Percentiles rank a stretch among this genome's conserved stretches.
phyloP scores from a whole-genome alignment of 2,329 filamentous ascomycete species.

The Lachnellula suecica region DNA sequence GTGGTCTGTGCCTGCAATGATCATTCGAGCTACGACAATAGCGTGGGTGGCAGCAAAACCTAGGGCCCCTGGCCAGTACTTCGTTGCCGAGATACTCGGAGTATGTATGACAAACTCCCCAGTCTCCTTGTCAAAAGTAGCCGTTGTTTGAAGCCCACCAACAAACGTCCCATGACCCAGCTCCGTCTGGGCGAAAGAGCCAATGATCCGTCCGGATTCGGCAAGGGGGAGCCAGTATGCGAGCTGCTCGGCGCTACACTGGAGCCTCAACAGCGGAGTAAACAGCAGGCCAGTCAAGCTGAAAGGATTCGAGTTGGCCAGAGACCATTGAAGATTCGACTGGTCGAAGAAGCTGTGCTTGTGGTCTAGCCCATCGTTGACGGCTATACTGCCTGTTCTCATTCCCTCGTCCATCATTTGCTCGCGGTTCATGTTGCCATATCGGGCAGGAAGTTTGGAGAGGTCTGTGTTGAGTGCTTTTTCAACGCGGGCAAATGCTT shows the following conservation, averaged over 20 bases:
- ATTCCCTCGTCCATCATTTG: constrained; percentile 8
- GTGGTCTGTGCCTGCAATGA: constrained; percentile 27
- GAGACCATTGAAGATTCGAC: not conserved
- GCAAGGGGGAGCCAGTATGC: constrained; percentile 16
- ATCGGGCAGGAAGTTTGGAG: constrained; percentile 11
- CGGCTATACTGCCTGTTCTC: constrained; percentile 7
- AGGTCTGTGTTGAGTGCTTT: constrained; percentile 9
- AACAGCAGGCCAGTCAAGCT: constrained; percentile 11
- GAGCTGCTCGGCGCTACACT: constrained; percentile 10
- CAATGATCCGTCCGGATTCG: constrained; percentile 25
- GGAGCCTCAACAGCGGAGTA: constrained; percentile 12
- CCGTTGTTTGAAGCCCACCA: constrained; percentile 33
- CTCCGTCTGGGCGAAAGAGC: constrained; percentile 34
- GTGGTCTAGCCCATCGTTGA: constrained; percentile 9
- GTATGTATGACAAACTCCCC: constrained; percentile 34
- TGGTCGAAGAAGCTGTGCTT: constrained; percentile 7
- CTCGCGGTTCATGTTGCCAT: constrained; percentile 10
- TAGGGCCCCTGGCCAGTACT: constrained; percentile 34
- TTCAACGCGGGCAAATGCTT: constrained; percentile 14
- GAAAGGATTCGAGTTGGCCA: constrained; percentile 14
- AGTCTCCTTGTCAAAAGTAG: constrained; percentile 28
- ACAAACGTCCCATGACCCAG: constrained; percentile 34
- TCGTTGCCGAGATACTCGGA: constrained; percentile 29
- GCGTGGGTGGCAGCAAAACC: constrained; percentile 31
- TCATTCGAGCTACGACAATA: constrained; percentile 32